Base-by-base conservation (phyloP, 768 basidiomycete species). In the Naematelia aurantialba region DNA sequence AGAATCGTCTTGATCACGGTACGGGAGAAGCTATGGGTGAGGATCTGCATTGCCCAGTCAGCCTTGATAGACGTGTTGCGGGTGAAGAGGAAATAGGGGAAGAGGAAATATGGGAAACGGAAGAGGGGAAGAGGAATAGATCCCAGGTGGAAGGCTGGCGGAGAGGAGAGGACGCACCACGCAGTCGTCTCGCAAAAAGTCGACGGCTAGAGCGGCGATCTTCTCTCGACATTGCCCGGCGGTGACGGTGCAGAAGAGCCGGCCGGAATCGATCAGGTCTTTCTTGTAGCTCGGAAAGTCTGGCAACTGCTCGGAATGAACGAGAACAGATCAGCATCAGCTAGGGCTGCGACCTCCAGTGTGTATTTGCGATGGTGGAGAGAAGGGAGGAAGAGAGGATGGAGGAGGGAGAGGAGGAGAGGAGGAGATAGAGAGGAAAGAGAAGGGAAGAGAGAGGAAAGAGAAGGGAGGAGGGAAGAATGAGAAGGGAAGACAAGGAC, bases 1-100 rank as follows among this genome's bases (percentile, higher is more conserved):
- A 97, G 82, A 53, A 99, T 82, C 31, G 93, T 88, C 78, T 91
- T 86, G 80, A 93, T 87, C 56, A 99, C 94, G 46, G 97, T 92
- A 69, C 96, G 83, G 24, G 92, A 97, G 80, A 93, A 93, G 30
- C 91, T 91, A 78, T 99, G 96, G 1, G 92, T 97, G 58, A 99
- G 83, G 73, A 99, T 92, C 90, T 97, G 30, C 27, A 59, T 55
- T 26, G 5, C 19, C 45, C 14, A 26, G 19, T 26, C 19, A 1
- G 34, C 22, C 54, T 29, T 29, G 4, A 26, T 53, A 21, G 24
- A 47, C 21, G 39, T 47, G 1, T 53, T 19, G 54, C 46, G 12
- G 45, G 42, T n/a, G 21, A 25, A 49, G 22, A 25, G 55, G 31
- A 44, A 44, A 21, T 44, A 12, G 12, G 42, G 19, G 19, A 19